These are phyloP conservation scores for Kuraishia cidri DNA, from an alignment of 805 yeast genomes.

Conservation along the genomic window DNA sequence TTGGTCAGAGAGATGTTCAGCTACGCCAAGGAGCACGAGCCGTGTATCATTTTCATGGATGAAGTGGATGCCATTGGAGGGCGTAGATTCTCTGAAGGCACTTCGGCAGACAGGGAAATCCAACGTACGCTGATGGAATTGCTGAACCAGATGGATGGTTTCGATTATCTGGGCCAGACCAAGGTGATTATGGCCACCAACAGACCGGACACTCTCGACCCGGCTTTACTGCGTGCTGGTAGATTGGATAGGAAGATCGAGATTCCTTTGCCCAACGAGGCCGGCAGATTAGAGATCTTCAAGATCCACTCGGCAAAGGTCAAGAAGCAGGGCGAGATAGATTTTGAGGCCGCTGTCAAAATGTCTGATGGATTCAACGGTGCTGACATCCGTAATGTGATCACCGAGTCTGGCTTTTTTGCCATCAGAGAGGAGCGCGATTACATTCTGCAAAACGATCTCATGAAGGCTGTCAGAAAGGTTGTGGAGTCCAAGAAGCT, in stretches of 20 bases:
- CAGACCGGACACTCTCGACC: constrained; percentile 96
- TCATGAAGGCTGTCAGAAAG: constrained; percentile 97
- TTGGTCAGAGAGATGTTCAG: constrained; percentile 96
- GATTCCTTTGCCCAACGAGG: constrained; percentile 92
- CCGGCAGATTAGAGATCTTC: constrained; percentile 87
- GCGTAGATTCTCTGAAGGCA: constrained; percentile 94
- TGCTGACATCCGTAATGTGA: constrained; percentile 93
- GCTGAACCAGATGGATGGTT: constrained; percentile 97
- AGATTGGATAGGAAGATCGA: constrained; percentile 95
- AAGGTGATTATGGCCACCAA: constrained; percentile 99
- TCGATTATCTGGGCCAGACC: constrained; percentile 92
- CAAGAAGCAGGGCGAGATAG: constrained; percentile 89
- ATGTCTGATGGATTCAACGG: constrained; percentile 99
- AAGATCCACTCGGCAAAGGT: constrained; percentile 87
- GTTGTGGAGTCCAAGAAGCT: constrained; percentile 95
- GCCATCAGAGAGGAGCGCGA: constrained; percentile 98
- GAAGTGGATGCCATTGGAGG: constrained; percentile 99
- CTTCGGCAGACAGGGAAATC: constrained; percentile 97
- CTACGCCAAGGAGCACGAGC: constrained; percentile 96
- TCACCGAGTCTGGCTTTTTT: constrained; percentile 98
- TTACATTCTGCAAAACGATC: constrained; percentile 83
- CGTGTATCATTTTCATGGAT: constrained; percentile 97
- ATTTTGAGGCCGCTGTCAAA: constrained; percentile 93
- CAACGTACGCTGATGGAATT: constrained; percentile 97
- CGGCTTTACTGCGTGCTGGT: constrained; percentile 95